Evolutionary conservation across 202 grass and related monocot species (phyloP).

Genomic region (Saccharum hybrid): DNA sequence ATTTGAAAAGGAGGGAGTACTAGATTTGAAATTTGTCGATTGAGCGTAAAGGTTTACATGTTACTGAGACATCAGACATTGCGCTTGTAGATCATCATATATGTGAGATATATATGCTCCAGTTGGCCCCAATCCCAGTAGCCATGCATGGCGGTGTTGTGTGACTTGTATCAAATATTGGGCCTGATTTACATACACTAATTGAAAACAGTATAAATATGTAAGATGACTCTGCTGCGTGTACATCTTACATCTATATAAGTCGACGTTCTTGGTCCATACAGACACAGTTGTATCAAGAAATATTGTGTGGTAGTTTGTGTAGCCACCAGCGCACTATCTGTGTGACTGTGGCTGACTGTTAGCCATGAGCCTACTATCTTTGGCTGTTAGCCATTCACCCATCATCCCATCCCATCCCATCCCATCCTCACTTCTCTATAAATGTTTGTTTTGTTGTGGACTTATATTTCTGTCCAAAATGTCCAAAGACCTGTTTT

Average conservation of each 20-base stretch:
- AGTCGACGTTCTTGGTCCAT: not conserved
- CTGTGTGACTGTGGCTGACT: not conserved
- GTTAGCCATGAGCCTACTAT: not conserved
- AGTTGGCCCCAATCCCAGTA: too few relatives aligned
- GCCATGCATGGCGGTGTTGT: not conserved
- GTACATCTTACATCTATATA: not conserved
- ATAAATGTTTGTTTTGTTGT: not conserved
- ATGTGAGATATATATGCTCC: slow-evolving; percentile 1
- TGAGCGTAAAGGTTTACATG: slow-evolving; percentile 17
- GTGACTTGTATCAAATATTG: not conserved
- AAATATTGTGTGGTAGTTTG: not conserved
- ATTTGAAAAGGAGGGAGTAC: not conserved
- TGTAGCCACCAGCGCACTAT: not conserved
- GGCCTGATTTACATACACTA: not conserved
- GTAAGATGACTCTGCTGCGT: not conserved
- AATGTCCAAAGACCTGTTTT: not conserved
- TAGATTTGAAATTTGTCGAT: not conserved
- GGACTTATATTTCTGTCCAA: not conserved
- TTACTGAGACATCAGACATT: not conserved
- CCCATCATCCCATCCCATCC: not conserved
- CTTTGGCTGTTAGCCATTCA: not conserved
- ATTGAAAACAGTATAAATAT: not conserved
- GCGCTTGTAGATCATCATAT: not conserved
- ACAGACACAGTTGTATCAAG: not conserved
- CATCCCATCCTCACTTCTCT: not conserved